A percentile compares a stretch with the other conserved stretches of the same genome.
These are phyloP conservation scores for Aspergillus nidulans DNA, from an alignment of 495 filamentous ascomycete species.

Conservation along the genomic window DNA sequence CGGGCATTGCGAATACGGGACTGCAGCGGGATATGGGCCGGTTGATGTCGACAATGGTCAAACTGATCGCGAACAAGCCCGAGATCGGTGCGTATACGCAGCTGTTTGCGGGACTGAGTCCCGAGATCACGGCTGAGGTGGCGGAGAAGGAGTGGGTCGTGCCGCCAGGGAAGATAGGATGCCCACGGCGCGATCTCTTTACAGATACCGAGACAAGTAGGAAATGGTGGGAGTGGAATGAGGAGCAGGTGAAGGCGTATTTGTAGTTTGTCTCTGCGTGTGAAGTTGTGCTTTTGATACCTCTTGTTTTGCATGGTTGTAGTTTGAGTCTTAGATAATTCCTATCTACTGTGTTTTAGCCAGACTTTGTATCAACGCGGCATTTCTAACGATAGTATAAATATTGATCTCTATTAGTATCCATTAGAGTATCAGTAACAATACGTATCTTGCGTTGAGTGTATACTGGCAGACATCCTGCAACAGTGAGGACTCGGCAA, in stretches of 20 bases:
- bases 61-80: neutral
- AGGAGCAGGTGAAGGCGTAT: conserved; percentile 1
- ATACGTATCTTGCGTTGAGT: too few species aligned
- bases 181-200: neutral
- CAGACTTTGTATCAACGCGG: too few species aligned
- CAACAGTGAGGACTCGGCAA: too few species aligned
- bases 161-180: neutral
- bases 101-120: neutral
- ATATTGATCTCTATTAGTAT: too few species aligned
- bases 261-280: neutral
- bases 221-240: conserved; percentile 8
- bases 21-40: conserved; percentile 1
- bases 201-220: neutral
- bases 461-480: too few species aligned
- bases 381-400: too few species aligned
- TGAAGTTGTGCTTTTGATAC: neutral
- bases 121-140: neutral
- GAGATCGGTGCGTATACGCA: conserved; percentile 2
- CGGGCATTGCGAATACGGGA: neutral
- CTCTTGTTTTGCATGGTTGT: neutral
- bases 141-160: neutral
- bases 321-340: neutral
- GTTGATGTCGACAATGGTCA: neutral
- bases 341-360: too few species aligned
- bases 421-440: too few species aligned